phyloP scores from a whole-genome alignment of 345 rosid genomes.

The Gossypium longicalyx region DNA sequence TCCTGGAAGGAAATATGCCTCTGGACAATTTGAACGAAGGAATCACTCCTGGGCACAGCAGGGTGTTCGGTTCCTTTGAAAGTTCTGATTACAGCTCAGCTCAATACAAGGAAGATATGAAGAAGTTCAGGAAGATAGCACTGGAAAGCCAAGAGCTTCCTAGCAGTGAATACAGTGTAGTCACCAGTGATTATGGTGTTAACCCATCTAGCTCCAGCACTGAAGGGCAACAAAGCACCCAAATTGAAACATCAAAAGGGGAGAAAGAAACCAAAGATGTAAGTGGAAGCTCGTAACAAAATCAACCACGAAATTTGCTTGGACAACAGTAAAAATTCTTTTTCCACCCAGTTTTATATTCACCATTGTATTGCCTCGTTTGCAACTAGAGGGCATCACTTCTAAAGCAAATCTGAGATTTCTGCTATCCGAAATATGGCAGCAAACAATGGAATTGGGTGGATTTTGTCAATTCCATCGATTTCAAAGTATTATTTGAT shows the following conservation, averaged over 20 bases:
- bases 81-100: conserved; percentile 59
- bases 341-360: not conserved
- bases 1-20: conserved; percentile 69
- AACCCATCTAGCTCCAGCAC: conserved; percentile 60
- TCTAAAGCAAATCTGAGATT: not conserved
- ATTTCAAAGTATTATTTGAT: not conserved
- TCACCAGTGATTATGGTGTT: conserved; percentile 47
- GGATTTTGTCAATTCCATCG: conserved; percentile 9
- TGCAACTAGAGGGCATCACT: not conserved
- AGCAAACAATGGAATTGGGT: not conserved
- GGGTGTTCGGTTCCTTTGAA: conserved; percentile 36
- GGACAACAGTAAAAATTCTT: not conserved
- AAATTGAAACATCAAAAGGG: conserved; percentile 28
- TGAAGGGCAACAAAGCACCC: conserved; percentile 47
- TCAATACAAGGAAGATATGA: conserved; percentile 67
- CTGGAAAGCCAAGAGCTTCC: conserved; percentile 53
- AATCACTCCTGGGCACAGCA: conserved; percentile 45
- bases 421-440: not conserved
- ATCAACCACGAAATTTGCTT: not conserved
- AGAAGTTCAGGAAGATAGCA: conserved; percentile 62
- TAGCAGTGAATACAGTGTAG: conserved; percentile 48
- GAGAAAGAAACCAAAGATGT: conserved; percentile 23
- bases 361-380: not conserved
- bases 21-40: conserved; percentile 61
- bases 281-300: conserved; percentile 11